These are phyloP conservation scores for Allium sativum DNA, from an alignment of 106 monocot genomes.

Conservation along the genomic window DNA sequence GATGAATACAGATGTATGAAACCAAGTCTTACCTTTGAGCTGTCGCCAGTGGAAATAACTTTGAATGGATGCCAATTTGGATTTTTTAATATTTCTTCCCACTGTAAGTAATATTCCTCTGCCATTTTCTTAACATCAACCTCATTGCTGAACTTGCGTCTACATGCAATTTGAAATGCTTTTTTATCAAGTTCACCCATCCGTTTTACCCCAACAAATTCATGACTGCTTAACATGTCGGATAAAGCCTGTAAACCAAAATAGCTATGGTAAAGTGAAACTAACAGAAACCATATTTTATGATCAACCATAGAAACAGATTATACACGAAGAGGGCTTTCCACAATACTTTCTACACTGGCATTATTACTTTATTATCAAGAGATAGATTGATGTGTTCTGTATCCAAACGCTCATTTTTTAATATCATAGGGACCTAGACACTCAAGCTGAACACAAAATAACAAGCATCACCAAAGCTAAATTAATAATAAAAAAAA, in stretches of 20 bases:
- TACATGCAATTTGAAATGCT: constrained; percentile 27
- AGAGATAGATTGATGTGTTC: too few relatives aligned
- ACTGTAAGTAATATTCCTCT: constrained; percentile 16
- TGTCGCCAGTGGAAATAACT: constrained; percentile 19
- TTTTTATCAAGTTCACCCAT: constrained; percentile 55
- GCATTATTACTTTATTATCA: too few relatives aligned
- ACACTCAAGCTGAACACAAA: too few relatives aligned
- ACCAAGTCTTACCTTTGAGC: constrained; percentile 21
- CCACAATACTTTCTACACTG: too few relatives aligned
- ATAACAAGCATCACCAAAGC: neutral
- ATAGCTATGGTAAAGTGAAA: neutral
- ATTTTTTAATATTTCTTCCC: constrained; percentile 42
- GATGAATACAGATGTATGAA: too few relatives aligned
- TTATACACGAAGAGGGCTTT: too few relatives aligned
- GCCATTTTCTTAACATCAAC: constrained; percentile 30
- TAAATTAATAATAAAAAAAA: neutral
- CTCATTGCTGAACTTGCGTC: constrained; percentile 13
- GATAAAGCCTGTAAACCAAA: constrained; percentile 26
- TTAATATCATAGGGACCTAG: neutral
- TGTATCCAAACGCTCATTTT: neutral
- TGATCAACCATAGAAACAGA: neutral
- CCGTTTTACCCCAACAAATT: constrained; percentile 37
- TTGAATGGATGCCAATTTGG: constrained; percentile 51
- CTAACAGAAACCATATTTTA: neutral
- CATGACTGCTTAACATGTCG: constrained; percentile 9